Base-by-base conservation (phyloP, 768 basidiomycete genomes). In the Amanita muscaria region DNA sequence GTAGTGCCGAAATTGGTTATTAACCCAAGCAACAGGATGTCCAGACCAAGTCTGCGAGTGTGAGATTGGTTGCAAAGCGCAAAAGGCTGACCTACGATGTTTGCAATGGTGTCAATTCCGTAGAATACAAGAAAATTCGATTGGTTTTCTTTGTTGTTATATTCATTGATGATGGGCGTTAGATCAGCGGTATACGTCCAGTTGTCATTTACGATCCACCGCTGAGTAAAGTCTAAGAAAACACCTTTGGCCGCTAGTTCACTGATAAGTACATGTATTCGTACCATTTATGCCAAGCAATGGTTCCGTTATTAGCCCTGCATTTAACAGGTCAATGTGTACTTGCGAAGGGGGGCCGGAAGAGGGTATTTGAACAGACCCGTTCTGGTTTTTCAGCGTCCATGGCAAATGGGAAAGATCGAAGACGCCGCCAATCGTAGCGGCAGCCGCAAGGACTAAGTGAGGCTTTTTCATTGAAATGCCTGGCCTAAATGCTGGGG, bases 121-220 rank as follows among this genome's bases (percentile, higher is more conserved):
- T 77, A 72, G 52, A 77, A 76, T 5, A 79, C 65, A 9, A 77
- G 60, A 7, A 79, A 53, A 0, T 67, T 65, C 42, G 56, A 61
- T 19, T 64, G 53, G 6, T 54, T 50, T 24, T 51, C 27, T 18
- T 30, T 41, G 1, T 56, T 34, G 14, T 54, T 41, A 16, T 61
- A 40, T 5, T 51, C 55, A 35, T 57, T 41, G 18, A 63, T 51
- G 45, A 76, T 65, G 5, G 76, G 72, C 1, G 68, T 53, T 27
- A 78, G 46, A 51, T 75, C 73, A 3, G 76, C 73, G 0, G 73
- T 76, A 49, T 77, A 77, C 0, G 73, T 76, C 76, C 78, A 79
- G 46, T 74, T 73, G 44, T 79, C 76, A 40, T 70, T 60, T 23
- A 67, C 65, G 37, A 79, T 61, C 76, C 75, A 78, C 49, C 77